Conservation (phyloP, 2,329 filamentous ascomycete genomes). For the Hortaea werneckii region DNA sequence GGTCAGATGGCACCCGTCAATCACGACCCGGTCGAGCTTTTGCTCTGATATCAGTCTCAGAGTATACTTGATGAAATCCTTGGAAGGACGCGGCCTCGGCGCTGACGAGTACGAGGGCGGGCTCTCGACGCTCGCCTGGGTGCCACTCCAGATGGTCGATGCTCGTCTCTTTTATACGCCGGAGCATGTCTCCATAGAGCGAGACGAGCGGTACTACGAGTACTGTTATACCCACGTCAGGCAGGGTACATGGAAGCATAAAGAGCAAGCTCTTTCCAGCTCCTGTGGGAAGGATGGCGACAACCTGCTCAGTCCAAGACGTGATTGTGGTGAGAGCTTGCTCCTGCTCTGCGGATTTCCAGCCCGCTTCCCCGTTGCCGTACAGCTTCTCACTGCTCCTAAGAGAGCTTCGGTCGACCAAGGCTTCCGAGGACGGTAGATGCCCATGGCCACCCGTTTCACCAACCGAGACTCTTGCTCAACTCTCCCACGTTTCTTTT, state of each 20-base stretch:
- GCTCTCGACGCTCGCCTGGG: background rate
- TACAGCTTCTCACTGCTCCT: no score
- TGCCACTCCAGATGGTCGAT: conserved; percentile 1
- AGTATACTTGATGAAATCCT: conserved; percentile 12
- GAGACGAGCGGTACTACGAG: conserved; percentile 17
- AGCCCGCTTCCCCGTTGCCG: background rate
- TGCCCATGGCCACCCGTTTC: no score
- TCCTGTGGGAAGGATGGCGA: conserved; percentile 15
- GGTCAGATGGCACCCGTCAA: conserved; percentile 9
- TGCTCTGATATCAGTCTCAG: background rate
- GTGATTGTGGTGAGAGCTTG: conserved; percentile 14
- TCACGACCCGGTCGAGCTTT: conserved; percentile 10
- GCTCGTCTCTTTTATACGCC: conserved; percentile 1
- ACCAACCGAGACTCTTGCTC: no score
- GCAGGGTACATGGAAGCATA: conserved; percentile 16
- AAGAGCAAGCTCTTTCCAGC: conserved; percentile 22
- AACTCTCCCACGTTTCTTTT: no score
- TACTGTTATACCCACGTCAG: conserved; percentile 7
- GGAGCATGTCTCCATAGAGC: conserved; percentile 9
- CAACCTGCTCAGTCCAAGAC: conserved; percentile 7
- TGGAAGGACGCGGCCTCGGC: conserved; percentile 14
- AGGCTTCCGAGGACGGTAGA: no score
- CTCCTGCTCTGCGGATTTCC: conserved; percentile 9
- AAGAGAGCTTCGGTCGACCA: no score
- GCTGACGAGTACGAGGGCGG: conserved; percentile 16